Conservation (phyloP, 371 early-diverging fungal species). For the Syncephalis fuscata region DNA sequence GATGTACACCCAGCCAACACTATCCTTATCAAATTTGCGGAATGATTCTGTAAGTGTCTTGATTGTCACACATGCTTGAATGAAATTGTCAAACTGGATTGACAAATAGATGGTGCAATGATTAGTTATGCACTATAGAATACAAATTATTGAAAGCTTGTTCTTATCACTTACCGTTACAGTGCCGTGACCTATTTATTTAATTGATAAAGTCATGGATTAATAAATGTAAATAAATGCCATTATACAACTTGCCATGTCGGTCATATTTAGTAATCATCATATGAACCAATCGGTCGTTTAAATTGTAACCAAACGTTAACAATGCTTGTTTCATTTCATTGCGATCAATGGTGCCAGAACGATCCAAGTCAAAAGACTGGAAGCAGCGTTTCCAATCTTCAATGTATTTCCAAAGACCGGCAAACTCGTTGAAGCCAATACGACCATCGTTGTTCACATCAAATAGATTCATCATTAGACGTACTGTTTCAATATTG, state of each 20-base stretch:
- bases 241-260: conserved; percentile 22
- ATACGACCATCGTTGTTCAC: conserved; percentile 39
- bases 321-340: conserved; percentile 42
- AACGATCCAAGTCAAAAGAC: conserved; percentile 39
- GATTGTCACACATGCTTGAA: conserved; percentile 49
- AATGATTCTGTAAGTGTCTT: conserved; percentile 48
- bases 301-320: conserved; percentile 48
- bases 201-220: background rate
- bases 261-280: conserved; percentile 40
- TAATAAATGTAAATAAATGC: background rate
- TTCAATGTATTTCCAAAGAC: conserved; percentile 35
- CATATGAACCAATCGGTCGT: conserved; percentile 25
- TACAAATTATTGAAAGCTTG: too few species aligned
- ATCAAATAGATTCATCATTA: conserved; percentile 57
- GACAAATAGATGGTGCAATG: too few species aligned
- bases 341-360: conserved; percentile 38
- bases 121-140: too few species aligned
- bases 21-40: conserved; percentile 33
- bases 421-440: conserved; percentile 36
- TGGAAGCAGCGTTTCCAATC: conserved; percentile 55
- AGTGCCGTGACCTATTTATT: background rate
- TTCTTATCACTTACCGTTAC: too few species aligned
- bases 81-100: conserved; percentile 40
- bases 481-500: conserved; percentile 47
- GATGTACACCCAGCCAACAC: conserved; percentile 39